These are phyloP conservation scores for Simplicillium sp. DNA, from an alignment of 2,329 filamentous ascomycete genomes.

Conservation along the genomic window DNA sequence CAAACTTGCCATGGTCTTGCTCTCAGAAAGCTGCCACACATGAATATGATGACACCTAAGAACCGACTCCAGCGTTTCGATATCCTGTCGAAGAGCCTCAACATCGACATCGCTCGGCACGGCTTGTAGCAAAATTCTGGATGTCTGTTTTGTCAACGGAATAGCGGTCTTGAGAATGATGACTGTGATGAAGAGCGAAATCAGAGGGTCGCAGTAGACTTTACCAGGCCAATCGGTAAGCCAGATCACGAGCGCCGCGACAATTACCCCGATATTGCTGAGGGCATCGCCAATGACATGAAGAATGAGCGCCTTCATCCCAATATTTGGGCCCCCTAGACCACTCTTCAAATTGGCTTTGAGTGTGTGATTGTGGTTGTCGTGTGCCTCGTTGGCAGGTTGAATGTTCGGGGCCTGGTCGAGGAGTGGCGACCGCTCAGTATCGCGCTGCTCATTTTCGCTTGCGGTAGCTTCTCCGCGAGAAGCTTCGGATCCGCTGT, in stretches of 20 bases:
- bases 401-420: too few relatives aligned
- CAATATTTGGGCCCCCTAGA: slow-evolving; percentile 78
- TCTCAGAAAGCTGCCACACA: slow-evolving; percentile 64
- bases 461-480: too few relatives aligned
- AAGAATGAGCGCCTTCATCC: slow-evolving; percentile 79
- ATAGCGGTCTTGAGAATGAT: too few relatives aligned
- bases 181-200: too few relatives aligned
- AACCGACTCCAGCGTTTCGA: slow-evolving; percentile 74
- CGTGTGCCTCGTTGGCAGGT: slow-evolving; percentile 41
- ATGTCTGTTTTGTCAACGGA: slow-evolving; percentile 14
- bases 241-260: slow-evolving; percentile 82
- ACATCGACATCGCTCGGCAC: slow-evolving; percentile 82
- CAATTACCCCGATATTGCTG: slow-evolving; percentile 78
- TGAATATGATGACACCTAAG: slow-evolving; percentile 91
- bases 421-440: too few relatives aligned
- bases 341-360: slow-evolving; percentile 50
- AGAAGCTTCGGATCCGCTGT: too few relatives aligned
- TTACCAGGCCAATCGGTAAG: slow-evolving; percentile 68
- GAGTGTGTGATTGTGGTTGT: slow-evolving; percentile 71
- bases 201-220: too few relatives aligned
- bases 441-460: too few relatives aligned
- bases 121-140: slow-evolving; percentile 85
- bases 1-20: too few relatives aligned
- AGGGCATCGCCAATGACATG: slow-evolving; percentile 75
- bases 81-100: slow-evolving; percentile 86